Evolutionary conservation across 495 filamentous ascomycete genomes (phyloP).

Genomic region (Daldinia vernicosa): DNA sequence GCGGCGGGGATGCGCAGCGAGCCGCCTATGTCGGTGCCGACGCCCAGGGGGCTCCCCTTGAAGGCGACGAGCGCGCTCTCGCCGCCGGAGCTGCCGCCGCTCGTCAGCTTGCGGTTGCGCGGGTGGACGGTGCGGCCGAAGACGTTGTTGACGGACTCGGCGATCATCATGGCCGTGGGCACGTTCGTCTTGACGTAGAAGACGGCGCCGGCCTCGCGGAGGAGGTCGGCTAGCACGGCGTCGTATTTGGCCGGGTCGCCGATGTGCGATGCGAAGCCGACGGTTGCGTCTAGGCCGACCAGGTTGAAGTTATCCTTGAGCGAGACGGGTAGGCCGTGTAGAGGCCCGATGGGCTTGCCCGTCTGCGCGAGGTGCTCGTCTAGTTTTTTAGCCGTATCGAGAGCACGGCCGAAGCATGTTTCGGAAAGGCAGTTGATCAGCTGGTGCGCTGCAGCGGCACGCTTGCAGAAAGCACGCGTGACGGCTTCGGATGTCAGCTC

Average conservation of each 20-base stretch:
- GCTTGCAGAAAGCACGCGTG: slow-evolving; percentile 51
- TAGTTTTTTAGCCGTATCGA: slow-evolving; percentile 32
- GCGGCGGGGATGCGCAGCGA: slow-evolving; percentile 87
- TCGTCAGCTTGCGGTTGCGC: slow-evolving; percentile 76
- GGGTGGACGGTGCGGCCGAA: slow-evolving; percentile 81
- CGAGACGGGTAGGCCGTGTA: slow-evolving; percentile 85
- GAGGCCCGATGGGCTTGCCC: slow-evolving; percentile 61
- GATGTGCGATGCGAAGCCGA: slow-evolving; percentile 50
- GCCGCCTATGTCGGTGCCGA: slow-evolving; percentile 89
- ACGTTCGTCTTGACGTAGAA: slow-evolving; percentile 93
- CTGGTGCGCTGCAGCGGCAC: slow-evolving; percentile 48
- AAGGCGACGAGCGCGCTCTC: slow-evolving; percentile 80
- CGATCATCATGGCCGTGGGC: slow-evolving; percentile 83
- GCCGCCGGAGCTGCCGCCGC: slow-evolving; percentile 87
- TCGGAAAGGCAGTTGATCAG: slow-evolving; percentile 48
- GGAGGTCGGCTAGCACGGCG: slow-evolving; percentile 53
- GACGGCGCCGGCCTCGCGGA: slow-evolving; percentile 82
- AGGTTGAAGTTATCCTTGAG: slow-evolving; percentile 79
- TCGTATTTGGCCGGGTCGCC: slow-evolving; percentile 43
- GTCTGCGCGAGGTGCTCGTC: slow-evolving; percentile 69
- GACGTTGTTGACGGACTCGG: slow-evolving; percentile 84
- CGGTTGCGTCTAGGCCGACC: slow-evolving; percentile 62
- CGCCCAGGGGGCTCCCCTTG: slow-evolving; percentile 76
- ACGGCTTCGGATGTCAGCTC: slow-evolving; percentile 46
- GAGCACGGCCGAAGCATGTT: slow-evolving; percentile 46